A percentile compares a stretch with the other conserved stretches of the same genome.
Evolutionary conservation across 2,329 filamentous ascomycete genomes (phyloP).

Genomic region (Aspergillus fructus): DNA sequence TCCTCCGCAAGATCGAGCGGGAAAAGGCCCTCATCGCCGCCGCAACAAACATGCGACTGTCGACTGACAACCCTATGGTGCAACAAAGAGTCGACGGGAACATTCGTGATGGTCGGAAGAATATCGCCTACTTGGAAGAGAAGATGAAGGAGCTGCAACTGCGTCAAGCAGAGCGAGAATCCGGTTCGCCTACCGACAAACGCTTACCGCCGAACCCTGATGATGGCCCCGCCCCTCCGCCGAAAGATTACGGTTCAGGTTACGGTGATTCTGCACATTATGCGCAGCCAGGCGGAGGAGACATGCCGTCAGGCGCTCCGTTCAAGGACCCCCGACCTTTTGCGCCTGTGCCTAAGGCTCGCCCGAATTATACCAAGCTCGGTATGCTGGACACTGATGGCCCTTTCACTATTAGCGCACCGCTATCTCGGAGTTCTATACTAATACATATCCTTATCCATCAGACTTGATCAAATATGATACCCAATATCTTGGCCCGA

Average conservation of each 20-base stretch:
- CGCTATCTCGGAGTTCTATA: neutral
- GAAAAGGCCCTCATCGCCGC: slow-evolving; percentile 94
- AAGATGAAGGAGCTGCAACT: slow-evolving; percentile 85
- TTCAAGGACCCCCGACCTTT: slow-evolving; percentile 72
- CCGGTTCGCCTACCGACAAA: slow-evolving; percentile 47
- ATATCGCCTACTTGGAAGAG: slow-evolving; percentile 94
- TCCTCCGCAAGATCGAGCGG: slow-evolving; percentile 95
- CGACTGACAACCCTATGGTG: slow-evolving; percentile 90
- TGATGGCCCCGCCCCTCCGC: slow-evolving; percentile 63
- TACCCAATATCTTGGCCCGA: slow-evolving; percentile 88
- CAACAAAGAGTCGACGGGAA: slow-evolving; percentile 88
- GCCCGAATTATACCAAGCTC: slow-evolving; percentile 93
- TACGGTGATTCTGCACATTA: slow-evolving; percentile 62
- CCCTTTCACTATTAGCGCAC: neutral
- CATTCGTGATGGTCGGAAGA: slow-evolving; percentile 88
- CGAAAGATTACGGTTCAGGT: slow-evolving; percentile 66
- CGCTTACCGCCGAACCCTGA: slow-evolving; percentile 46
- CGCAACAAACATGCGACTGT: slow-evolving; percentile 90
- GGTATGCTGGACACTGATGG: slow-evolving; percentile 56
- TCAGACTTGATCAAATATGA: slow-evolving; percentile 98
- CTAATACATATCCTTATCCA: slow-evolving; percentile 15
- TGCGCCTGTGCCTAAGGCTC: slow-evolving; percentile 66
- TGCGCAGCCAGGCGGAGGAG: slow-evolving; percentile 62
- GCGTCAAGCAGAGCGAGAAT: slow-evolving; percentile 65
- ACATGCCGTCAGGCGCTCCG: slow-evolving; percentile 79